Evolutionary conservation across 2,329 filamentous ascomycete genomes (phyloP), one percentile per base, ranked within the genome.

Genomic region (Diatrype stigma): DNA sequence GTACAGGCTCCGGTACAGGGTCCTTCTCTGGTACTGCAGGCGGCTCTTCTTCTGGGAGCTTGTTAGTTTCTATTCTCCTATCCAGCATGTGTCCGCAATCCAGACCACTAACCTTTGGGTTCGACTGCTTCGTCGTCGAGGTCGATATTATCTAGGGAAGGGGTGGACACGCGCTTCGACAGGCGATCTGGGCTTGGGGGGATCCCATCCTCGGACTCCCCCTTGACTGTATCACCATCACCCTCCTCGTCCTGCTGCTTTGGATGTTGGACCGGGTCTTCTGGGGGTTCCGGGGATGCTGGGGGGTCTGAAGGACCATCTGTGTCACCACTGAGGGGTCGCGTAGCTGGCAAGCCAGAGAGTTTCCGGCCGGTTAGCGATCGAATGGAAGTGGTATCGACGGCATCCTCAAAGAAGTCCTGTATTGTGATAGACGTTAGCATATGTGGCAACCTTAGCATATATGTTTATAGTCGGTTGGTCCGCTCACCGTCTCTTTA

Each of bases 341-440:
- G 52, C n/a, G 55, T 51, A 22, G 65, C 63, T 53, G 68, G 72
- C 37, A 70, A 61, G 44, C 66, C 56, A 17, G 72, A 70, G 19
- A 64, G 53, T 47, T 68, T 73, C 64, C 77, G 71, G 58, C 75
- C 76, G 35, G 80, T 84, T 55, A 90, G 70, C 23, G 86, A 90
- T 54, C 86, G 81, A 48, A 81, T 74, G 32, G 82, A 85, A 44
- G 75, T 70, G 53, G 77, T 81, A 68, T 89, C 87, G 60, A 82
- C 74, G 50, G 89, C 90, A 76, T 96, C 90, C 72, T 96, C 90
- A 64, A 95, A 96, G 16, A 81, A 81, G 62, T 92, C 86, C 86
- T 90, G 58, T 47, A 53, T n/a, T 23, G n/a, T 4, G n/a, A 51
- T 30, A 26, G 16, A 51, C 21, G 23, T 42, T 34, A 46, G 28